Conservation (phyloP, 2,329 filamentous ascomycete genomes). For the Lasiodiplodia hormozganensis region DNA sequence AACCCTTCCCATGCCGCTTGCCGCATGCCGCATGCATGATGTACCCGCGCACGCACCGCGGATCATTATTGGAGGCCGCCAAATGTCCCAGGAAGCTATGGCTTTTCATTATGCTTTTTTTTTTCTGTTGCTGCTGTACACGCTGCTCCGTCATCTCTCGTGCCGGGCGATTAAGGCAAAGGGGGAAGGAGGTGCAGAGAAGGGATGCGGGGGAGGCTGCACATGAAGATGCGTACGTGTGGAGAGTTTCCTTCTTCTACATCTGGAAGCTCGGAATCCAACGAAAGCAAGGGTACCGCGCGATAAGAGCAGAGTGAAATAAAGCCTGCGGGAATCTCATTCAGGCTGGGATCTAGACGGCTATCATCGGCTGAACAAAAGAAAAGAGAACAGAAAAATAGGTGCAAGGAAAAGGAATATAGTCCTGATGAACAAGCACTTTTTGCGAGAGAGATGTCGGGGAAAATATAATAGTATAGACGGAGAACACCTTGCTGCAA, state of each 20-base stretch:
- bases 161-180: not conserved
- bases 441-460: conserved; percentile 25
- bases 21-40: conserved; percentile 19
- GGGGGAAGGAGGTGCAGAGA: not conserved
- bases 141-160: not conserved
- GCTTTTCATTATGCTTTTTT: conserved; percentile 8
- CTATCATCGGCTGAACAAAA: conserved; percentile 28
- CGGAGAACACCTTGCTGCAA: conserved; percentile 29
- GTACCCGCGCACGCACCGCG: conserved; percentile 14
- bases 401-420: conserved; percentile 9
- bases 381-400: conserved; percentile 4
- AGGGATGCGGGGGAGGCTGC: conserved; percentile 7
- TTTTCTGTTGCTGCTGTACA: conserved; percentile 19
- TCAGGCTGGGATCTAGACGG: conserved; percentile 30
- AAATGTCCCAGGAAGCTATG: conserved; percentile 16
- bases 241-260: conserved; percentile 14
- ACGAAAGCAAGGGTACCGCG: conserved; percentile 10
- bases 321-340: conserved; percentile 30
- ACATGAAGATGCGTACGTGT: not conserved
- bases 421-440: conserved; percentile 21
- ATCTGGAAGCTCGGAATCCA: conserved; percentile 18
- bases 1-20: conserved; percentile 8
- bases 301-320: conserved; percentile 12
- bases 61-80: conserved; percentile 18
- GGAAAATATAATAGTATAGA: conserved; percentile 26